Evolutionary conservation across 441 rosid species (phyloP).

Genomic region (Euphorbia schlechtendalii): DNA sequence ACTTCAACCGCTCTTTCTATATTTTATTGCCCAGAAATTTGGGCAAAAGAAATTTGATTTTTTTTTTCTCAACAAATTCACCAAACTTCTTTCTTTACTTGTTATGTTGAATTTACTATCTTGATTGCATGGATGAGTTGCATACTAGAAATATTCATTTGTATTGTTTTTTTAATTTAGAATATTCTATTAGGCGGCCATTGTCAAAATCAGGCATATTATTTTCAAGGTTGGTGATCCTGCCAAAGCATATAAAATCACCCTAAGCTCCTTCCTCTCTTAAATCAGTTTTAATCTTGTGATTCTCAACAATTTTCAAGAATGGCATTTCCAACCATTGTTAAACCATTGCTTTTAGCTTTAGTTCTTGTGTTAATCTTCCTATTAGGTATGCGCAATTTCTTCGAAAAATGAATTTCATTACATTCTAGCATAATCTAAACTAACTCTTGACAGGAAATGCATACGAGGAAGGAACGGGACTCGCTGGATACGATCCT

Average conservation of each 20-base stretch:
- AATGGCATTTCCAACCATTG: constrained; percentile 36
- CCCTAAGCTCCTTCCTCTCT: constrained; percentile 10
- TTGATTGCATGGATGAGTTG: too few species aligned
- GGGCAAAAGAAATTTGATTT: constrained; percentile 6
- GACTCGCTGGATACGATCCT: constrained; percentile 11
- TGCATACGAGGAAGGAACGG: constrained; percentile 28
- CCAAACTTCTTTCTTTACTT: constrained; percentile 14
- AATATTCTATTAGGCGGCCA: constrained; percentile 12
- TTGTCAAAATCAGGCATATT: too few species aligned
- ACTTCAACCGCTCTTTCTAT: constrained; percentile 42
- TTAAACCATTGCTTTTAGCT: constrained; percentile 26
- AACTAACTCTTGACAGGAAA: constrained; percentile 30
- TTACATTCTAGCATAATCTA: too few species aligned
- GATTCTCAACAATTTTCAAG: constrained; percentile 9
- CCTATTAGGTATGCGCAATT: constrained; percentile 26
- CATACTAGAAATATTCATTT: constrained; percentile 5
- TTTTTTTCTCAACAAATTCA: constrained; percentile 14
- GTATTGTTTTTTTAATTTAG: neutral
- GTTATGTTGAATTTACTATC: neutral
- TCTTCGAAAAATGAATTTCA: constrained; percentile 6
- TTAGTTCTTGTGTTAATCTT: constrained; percentile 22
- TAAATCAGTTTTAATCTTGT: constrained; percentile 19
- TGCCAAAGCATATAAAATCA: constrained; percentile 21
- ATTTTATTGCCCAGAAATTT: constrained; percentile 15
- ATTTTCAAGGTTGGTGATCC: constrained; percentile 10